phyloP scores from a whole-genome alignment of 306 rosid genomes.

The Arachis stenosperma region DNA sequence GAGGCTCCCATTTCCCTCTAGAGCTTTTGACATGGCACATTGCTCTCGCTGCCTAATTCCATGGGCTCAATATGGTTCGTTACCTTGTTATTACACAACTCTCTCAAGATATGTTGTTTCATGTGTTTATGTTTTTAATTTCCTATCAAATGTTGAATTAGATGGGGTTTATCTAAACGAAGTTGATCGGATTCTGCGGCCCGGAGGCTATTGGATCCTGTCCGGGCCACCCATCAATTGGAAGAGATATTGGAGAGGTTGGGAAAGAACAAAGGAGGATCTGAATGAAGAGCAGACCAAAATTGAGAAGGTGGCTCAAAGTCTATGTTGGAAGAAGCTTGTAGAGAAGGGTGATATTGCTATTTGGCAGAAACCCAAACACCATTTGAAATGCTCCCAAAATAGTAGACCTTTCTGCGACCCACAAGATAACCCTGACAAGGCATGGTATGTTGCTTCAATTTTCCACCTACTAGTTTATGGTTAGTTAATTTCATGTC shows the following conservation, averaged over 20 bases:
- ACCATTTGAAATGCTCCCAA: constrained; percentile 58
- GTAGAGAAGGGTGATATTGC: constrained; percentile 70
- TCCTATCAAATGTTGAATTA: constrained; percentile 21
- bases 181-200: constrained; percentile 72
- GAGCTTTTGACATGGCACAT: constrained; percentile 85
- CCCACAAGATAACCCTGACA: constrained; percentile 56
- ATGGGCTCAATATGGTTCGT: constrained; percentile 58
- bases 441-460: constrained; percentile 63
- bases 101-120: too few relatives aligned
- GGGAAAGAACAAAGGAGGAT: constrained; percentile 77
- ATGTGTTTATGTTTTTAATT: background rate
- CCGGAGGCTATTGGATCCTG: constrained; percentile 82
- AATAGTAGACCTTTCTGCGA: constrained; percentile 52
- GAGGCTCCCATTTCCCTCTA: constrained; percentile 72
- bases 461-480: background rate
- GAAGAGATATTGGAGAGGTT: constrained; percentile 69
- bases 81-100: background rate
- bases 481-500: too few relatives aligned
- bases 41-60: constrained; percentile 91
- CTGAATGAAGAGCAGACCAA: constrained; percentile 62
- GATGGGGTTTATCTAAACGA: constrained; percentile 70
- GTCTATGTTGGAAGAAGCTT: constrained; percentile 77
- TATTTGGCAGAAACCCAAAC: constrained; percentile 78
- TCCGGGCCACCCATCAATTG: constrained; percentile 81
- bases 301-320: constrained; percentile 66